Base-by-base conservation (phyloP, 345 rosid species). In the Camelina laxa region DNA sequence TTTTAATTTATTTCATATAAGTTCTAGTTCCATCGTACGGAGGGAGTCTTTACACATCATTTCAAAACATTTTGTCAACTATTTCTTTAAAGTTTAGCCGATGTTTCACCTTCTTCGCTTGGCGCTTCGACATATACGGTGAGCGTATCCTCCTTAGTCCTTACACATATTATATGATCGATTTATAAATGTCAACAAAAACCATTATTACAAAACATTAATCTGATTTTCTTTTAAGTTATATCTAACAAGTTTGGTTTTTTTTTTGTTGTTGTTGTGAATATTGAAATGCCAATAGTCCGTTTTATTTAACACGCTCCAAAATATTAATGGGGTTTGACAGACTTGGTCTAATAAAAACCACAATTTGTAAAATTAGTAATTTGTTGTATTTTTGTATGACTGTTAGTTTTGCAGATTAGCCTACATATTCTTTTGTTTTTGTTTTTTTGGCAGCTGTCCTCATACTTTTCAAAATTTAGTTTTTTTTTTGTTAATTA, bases 61-160 rank as follows among this genome's bases (percentile, higher is more conserved):
- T 63, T 15, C 33, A 50, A 33, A 66, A 19, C 3, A 66, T 66
- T 16, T 24, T 19, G 16, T 60, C 47, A 65, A 47, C 48, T 55
- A 17, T 64, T 68, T 19, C 13, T 9, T 15, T 39, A 4, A 12
- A 8, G 11, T 11, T 12, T 58, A 5, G n/a, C 61, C 24, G 36
- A 75, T 75, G 74, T 60, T 62, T 9, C 51, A 51, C 14, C 56
- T 60, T 60, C 68, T 75, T 60, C 68, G 73, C 63, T 67, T 50
- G 36, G 73, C 42, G 21, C 31, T 74, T 57, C 74, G 63, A 68
- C 79, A 69, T 35, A 36, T 73, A 8, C 64, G 70, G 76, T 73
- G 24, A 33, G 47, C 1, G 20, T 62, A 4, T 19, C 35, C 16
- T 47, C 38, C 15, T 13, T 44, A 27, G 12, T 47, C 38, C 15